Evolutionary conservation across 495 filamentous ascomycete species (phyloP), one percentile per base, ranked within the genome.

Genomic region (Neurospora tetraspora): DNA sequence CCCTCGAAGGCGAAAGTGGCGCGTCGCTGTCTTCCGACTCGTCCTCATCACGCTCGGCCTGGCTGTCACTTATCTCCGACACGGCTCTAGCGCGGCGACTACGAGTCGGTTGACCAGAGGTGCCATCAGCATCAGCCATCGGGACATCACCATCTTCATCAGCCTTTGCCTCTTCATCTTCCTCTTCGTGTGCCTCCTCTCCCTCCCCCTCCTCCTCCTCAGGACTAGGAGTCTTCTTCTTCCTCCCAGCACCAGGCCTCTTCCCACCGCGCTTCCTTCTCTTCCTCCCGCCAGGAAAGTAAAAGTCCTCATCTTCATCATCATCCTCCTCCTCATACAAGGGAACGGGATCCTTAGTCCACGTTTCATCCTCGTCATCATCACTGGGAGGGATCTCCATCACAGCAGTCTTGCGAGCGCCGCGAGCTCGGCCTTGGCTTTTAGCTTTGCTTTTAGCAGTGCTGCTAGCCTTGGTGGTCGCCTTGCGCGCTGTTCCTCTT

Each of bases 211-310:
- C 69, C 27, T 16, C 31, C 38, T 16, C 37, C 20, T 37, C 20
- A 1, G 69, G 34, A 18, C 23, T 40, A 27, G 69, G 37, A 3
- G 70, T 31, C 31, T 69, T 71, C 43, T 78, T 80, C 71, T 77
- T 78, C 70, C 79, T 80, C 0, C 79, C 79, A 4, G 79, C 79
- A 5, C 79, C 79, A 2, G 74, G 74, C 5, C 79, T 76, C 42
- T 53, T 70, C 8, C 79, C 79, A n/a, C 79, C 79, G 4, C 78
- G 75, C 73, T 76, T 79, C 73, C 78, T 80, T 11, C 72, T 69
- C 10, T 68, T 61, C 23, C 38, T 47, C 5, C 69, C 70, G 12
- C 47, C 53, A 14, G n/a, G 31, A n/a, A 76, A 69, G 3, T 20
- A 73, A 39, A 68, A 78, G 5, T 77, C 72, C 36, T 77, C 76